Conservation (phyloP, 208 protist genomes). For the Leishmania aethiopica region DNA sequence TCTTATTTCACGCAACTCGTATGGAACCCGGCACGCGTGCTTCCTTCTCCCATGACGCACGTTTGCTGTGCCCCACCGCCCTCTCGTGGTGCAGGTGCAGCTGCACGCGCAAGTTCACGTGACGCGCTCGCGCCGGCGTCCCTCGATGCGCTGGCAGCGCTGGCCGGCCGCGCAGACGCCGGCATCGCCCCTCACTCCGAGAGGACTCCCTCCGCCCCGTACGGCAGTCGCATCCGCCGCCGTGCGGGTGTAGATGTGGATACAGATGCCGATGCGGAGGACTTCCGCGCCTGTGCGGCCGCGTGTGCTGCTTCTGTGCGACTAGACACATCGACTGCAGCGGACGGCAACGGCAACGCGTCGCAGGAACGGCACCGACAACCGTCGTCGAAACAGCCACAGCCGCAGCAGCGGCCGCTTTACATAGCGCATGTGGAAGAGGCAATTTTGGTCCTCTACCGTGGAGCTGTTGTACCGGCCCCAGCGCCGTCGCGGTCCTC, state of each 20-base stretch:
- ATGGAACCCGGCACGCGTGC: conserved; percentile 11
- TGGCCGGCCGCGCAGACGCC: conserved; percentile 3
- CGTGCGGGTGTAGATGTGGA: neutral
- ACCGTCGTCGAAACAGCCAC: neutral
- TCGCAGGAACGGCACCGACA: neutral
- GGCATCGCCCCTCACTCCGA: no score
- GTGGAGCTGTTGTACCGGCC: conserved; percentile 20
- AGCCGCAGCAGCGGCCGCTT: conserved; percentile 3
- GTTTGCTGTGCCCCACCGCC: neutral
- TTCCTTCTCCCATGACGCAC: conserved; percentile 22
- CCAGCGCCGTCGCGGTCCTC: conserved; percentile 28
- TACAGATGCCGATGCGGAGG: neutral
- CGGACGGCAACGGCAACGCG: neutral
- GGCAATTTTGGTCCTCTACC: conserved; percentile 21
- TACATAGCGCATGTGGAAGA: conserved; percentile 15
- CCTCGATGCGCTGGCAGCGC: neutral
- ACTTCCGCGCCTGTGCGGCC: conserved; percentile 15
- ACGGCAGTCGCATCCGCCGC: neutral
- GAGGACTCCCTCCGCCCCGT: neutral
- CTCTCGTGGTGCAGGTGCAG: neutral
- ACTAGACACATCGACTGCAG: neutral
- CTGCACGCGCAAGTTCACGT: neutral
- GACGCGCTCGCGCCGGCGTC: neutral
- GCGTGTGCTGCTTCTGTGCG: conserved; percentile 13
- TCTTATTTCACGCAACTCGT: conserved; percentile 23